phyloP scores from a whole-genome alignment of 2,329 filamentous ascomycete genomes.

The Annulohypoxylon truncatum region DNA sequence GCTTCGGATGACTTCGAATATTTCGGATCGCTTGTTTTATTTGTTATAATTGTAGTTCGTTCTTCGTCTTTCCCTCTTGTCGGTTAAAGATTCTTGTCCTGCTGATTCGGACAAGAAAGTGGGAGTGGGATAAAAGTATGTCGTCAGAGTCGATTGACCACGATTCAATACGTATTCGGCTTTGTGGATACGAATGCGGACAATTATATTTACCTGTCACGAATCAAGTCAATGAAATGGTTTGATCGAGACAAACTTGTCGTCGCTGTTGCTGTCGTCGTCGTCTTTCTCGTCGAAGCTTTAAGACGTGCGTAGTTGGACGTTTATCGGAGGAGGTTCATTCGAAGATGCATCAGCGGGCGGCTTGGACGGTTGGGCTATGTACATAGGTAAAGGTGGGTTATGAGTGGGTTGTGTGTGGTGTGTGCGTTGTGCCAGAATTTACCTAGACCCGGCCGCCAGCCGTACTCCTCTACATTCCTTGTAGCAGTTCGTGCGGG shows the following conservation, averaged over 20 bases:
- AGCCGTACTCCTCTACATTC: slow-evolving; percentile 16
- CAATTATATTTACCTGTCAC: neutral
- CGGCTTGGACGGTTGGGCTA: slow-evolving; percentile 39
- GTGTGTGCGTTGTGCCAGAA: slow-evolving; percentile 16
- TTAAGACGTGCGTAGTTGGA: slow-evolving; percentile 26
- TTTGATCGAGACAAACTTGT: slow-evolving; percentile 10
- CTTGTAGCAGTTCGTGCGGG: slow-evolving; percentile 32
- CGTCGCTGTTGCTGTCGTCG: slow-evolving; percentile 9
- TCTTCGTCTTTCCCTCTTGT: neutral
- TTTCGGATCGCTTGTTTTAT: slow-evolving; percentile 14
- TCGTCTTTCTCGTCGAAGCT: slow-evolving; percentile 11
- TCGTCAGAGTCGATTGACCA: slow-evolving; percentile 26
- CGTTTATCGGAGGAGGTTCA: slow-evolving; percentile 41
- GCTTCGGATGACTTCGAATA: slow-evolving; percentile 33
- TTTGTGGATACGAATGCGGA: slow-evolving; percentile 15
- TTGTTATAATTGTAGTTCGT: neutral
- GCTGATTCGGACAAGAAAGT: slow-evolving; percentile 16
- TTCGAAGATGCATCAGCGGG: slow-evolving; percentile 35
- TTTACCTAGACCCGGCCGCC: slow-evolving; percentile 21
- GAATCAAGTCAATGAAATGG: slow-evolving; percentile 10
- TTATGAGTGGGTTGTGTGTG: slow-evolving; percentile 28
- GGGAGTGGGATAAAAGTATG: neutral
- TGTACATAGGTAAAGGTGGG: slow-evolving; percentile 11
- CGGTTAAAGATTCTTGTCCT: slow-evolving; percentile 3
- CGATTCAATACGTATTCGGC: slow-evolving; percentile 15